A percentile compares a stretch with the other conserved stretches of the same genome.
Evolutionary conservation across 805 yeast genomes (phyloP).

Genomic region (Kazachstania bromeliacearum): DNA sequence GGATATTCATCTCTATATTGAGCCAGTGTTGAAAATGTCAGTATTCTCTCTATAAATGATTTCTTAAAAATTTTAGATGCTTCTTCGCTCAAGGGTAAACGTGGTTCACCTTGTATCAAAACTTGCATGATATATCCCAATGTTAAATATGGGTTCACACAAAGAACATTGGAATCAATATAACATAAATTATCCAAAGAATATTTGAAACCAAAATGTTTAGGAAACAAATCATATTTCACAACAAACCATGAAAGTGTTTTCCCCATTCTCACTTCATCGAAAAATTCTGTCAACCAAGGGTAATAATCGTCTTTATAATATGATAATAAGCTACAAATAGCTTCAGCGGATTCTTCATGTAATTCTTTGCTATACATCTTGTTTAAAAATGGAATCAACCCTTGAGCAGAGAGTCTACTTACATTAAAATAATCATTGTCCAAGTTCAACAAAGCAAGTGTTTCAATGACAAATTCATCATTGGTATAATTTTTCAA

Average conservation of each 20-base stretch:
- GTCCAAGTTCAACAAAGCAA: neutral
- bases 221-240: slow-evolving; percentile 2
- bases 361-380: neutral
- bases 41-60: slow-evolving; percentile 1
- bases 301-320: neutral
- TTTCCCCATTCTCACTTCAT: neutral
- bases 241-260: slow-evolving; percentile 3
- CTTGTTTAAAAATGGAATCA: slow-evolving; percentile 1
- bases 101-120: neutral
- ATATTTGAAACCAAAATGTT: neutral
- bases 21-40: neutral
- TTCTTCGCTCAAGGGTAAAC: neutral
- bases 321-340: neutral
- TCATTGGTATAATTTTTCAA: slow-evolving; percentile 1
- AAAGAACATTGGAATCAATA: slow-evolving; percentile 1
- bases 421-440: neutral
- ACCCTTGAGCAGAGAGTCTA: neutral
- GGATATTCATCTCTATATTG: neutral
- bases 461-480: neutral
- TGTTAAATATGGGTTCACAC: neutral
- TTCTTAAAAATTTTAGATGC: neutral
- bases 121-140: neutral
- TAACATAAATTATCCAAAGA: slow-evolving; percentile 2
- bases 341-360: neutral
- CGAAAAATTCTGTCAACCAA: neutral